These are phyloP conservation scores for Tylopilus sp. DNA, from an alignment of 768 basidiomycete genomes.

Conservation along the genomic window DNA sequence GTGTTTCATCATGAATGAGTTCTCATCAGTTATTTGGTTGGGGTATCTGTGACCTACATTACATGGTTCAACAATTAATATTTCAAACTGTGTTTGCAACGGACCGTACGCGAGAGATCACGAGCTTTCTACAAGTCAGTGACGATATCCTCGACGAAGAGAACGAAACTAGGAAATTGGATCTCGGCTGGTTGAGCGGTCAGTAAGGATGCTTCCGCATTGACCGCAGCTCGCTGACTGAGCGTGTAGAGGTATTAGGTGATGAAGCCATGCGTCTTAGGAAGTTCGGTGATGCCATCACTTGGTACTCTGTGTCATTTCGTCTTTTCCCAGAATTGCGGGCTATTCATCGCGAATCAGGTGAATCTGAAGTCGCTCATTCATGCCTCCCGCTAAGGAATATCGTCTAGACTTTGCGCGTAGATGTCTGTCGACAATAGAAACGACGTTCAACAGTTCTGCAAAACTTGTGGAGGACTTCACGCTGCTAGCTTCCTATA, in stretches of 20 bases:
- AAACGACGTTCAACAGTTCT: neutral
- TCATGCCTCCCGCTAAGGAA: neutral
- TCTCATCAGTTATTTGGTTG: constrained; percentile 13
- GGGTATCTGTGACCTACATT: constrained; percentile 2
- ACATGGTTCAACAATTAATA: constrained; percentile 5
- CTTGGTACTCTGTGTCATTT: constrained; percentile 13
- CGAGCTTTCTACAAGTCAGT: neutral
- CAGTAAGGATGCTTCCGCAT: neutral
- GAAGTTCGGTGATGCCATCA: constrained; percentile 2
- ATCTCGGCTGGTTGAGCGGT: constrained; percentile 13
- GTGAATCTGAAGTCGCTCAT: neutral
- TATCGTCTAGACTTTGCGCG: neutral
- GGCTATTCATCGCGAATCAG: neutral
- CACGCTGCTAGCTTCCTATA: neutral
- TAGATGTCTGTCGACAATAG: neutral
- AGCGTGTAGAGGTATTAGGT: constrained; percentile 12
- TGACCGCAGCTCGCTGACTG: neutral
- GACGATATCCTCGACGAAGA: constrained; percentile 7
- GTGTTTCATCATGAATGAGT: neutral
- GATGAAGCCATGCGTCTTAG: neutral
- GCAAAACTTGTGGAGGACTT: neutral
- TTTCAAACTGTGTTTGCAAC: constrained; percentile 7
- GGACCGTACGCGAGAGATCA: neutral
- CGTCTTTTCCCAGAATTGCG: neutral
- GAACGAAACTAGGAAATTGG: neutral